Conservation (phyloP, 2,329 filamentous ascomycete species). For the Exophiala aquamarina region DNA sequence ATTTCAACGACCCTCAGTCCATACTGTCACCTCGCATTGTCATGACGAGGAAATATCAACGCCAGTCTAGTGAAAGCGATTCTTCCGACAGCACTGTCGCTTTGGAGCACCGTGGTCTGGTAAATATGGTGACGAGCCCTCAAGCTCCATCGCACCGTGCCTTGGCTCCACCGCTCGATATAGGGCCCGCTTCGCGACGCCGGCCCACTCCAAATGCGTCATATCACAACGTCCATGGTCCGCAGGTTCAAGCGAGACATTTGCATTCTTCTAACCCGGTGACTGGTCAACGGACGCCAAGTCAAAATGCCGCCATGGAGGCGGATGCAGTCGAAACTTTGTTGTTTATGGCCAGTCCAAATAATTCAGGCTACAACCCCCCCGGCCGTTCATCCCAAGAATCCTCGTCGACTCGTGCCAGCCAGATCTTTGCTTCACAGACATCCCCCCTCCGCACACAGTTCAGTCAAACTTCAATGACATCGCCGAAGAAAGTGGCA, state of each 20-base stretch:
- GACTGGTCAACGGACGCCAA: slow-evolving; percentile 36
- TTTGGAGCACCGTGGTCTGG: slow-evolving; percentile 15
- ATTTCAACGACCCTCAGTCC: slow-evolving; percentile 51
- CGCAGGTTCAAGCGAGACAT: slow-evolving; percentile 11
- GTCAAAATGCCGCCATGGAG: slow-evolving; percentile 48
- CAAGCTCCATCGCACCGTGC: slow-evolving; percentile 12
- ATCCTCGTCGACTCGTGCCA: slow-evolving; percentile 20
- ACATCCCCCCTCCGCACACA: slow-evolving; percentile 24
- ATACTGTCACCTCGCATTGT: slow-evolving; percentile 48
- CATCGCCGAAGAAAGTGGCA: slow-evolving; percentile 26
- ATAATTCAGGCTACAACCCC: slow-evolving; percentile 44
- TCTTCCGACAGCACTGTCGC: slow-evolving; percentile 27
- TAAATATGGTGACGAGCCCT: slow-evolving; percentile 13
- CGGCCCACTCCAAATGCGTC: slow-evolving; percentile 39
- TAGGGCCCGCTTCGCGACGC: slow-evolving; percentile 38
- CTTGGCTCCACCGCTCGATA: slow-evolving; percentile 46
- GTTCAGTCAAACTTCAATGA: slow-evolving; percentile 23
- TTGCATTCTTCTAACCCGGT: slow-evolving; percentile 15
- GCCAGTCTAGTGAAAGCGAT: slow-evolving; percentile 27
- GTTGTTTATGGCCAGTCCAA: slow-evolving; percentile 52
- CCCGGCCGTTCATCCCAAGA: slow-evolving; percentile 33
- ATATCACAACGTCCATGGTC: slow-evolving; percentile 15
- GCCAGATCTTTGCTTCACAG: slow-evolving; percentile 22
- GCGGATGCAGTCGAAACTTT: slow-evolving; percentile 53
- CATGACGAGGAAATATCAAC: slow-evolving; percentile 30